Percentiles rank a stretch among this genome's conserved stretches.
Conservation (phyloP, 1,284 basidiomycete genomes). For the Trichosporon asahii region DNA sequence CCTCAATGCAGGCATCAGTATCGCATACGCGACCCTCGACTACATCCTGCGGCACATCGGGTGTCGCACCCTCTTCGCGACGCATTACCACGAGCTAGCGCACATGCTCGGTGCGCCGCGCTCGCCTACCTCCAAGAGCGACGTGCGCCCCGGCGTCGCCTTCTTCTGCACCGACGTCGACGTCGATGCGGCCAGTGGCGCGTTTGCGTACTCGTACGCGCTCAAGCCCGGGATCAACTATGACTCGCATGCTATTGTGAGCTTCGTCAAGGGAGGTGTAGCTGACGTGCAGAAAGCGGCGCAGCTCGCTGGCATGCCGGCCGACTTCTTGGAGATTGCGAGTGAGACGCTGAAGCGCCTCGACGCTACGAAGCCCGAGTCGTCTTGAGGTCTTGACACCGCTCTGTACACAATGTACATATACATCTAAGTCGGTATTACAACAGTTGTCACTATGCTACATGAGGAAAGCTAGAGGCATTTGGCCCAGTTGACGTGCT, state of each 20-base stretch:
- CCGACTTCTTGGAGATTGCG: conserved; percentile 41
- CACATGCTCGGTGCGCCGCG: conserved; percentile 64
- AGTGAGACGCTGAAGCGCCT: conserved; percentile 29
- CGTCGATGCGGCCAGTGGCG: conserved; percentile 68
- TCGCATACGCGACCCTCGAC: conserved; percentile 86
- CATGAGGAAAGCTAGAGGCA: background rate
- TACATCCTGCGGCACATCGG: conserved; percentile 71
- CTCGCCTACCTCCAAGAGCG: conserved; percentile 31
- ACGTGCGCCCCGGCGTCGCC: conserved; percentile 55
- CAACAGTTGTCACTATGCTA: background rate
- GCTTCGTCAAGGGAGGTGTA: conserved; percentile 16
- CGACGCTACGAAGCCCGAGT: background rate
- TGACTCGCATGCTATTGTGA: conserved; percentile 80
- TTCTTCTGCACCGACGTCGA: conserved; percentile 90
- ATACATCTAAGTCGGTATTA: background rate
- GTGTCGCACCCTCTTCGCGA: conserved; percentile 87
- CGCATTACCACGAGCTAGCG: conserved; percentile 91
- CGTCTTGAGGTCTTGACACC: background rate
- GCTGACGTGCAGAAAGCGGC: conserved; percentile 62
- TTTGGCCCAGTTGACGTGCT: conserved; percentile 56
- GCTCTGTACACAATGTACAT: background rate
- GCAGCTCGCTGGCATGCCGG: conserved; percentile 78
- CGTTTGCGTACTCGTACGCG: conserved; percentile 78
- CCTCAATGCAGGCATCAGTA: conserved; percentile 82
- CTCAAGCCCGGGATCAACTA: conserved; percentile 80